A percentile compares a stretch with the other conserved stretches of the same genome.
Conservation (phyloP, 345 rosid genomes). For the Mercurialis annua region DNA sequence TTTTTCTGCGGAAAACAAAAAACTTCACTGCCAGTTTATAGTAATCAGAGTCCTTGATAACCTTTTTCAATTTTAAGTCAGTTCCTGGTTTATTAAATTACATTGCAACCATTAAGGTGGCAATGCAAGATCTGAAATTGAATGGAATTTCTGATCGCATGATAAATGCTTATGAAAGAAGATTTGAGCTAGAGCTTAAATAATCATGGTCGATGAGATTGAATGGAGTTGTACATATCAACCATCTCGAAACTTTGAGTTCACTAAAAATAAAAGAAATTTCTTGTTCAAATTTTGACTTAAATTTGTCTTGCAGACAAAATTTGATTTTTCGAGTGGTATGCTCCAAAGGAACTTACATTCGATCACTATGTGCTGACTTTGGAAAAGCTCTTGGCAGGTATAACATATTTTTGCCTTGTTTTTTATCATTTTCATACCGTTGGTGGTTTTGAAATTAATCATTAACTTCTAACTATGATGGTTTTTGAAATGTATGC, state of each 20-base stretch:
- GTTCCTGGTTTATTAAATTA: background rate
- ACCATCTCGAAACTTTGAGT: too few relatives aligned
- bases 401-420: conserved; percentile 31
- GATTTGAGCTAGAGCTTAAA: too few relatives aligned
- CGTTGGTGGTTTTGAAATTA: background rate
- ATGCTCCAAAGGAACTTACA: conserved; percentile 92
- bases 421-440: background rate
- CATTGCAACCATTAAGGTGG: too few relatives aligned
- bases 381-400: conserved; percentile 89
- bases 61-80: background rate
- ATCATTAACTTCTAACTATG: background rate
- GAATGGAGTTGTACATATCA: too few relatives aligned
- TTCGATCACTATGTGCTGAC: conserved; percentile 93
- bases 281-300: too few relatives aligned
- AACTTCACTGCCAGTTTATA: background rate
- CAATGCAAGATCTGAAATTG: too few relatives aligned
- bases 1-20: background rate
- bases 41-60: background rate
- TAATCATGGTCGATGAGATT: too few relatives aligned
- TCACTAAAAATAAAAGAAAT: too few relatives aligned
- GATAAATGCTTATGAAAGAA: too few relatives aligned
- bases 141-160: too few relatives aligned
- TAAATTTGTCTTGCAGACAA: conserved; percentile 55
- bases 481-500: background rate
- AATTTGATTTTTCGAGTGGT: conserved; percentile 77